Percentiles rank a stretch among this genome's conserved stretches.
phyloP scores from a whole-genome alignment of 768 basidiomycete species.

The Auriscalpium vulgare region DNA sequence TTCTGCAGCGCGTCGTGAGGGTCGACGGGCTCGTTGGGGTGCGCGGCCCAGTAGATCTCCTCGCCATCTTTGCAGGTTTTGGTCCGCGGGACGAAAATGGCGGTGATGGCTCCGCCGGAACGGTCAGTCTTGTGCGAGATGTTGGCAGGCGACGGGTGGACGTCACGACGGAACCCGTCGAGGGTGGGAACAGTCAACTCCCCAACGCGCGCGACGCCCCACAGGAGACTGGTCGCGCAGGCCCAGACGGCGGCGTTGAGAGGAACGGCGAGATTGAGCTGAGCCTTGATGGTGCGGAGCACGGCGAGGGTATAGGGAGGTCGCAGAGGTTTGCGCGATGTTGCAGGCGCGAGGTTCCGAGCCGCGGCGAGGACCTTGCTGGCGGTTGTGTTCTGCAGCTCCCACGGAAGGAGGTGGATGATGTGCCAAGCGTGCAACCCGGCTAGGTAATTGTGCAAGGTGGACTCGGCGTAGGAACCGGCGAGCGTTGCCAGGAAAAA shows the following conservation, averaged over 20 bases:
- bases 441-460: constrained; percentile 33
- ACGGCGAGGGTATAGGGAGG: constrained; percentile 23
- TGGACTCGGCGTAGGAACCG: too few relatives aligned
- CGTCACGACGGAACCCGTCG: neutral
- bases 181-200: neutral
- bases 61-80: constrained; percentile 21
- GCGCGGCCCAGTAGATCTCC: constrained; percentile 25
- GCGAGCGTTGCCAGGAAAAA: too few relatives aligned
- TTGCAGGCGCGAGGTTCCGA: constrained; percentile 20
- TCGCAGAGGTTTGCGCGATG: constrained; percentile 23
- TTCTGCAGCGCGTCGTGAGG: constrained; percentile 17
- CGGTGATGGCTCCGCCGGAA: neutral
- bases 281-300: constrained; percentile 7
- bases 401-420: constrained; percentile 30
- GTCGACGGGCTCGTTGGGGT: constrained; percentile 18
- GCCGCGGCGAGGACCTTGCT: constrained; percentile 25
- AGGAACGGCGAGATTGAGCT: constrained; percentile 22
- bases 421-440: constrained; percentile 40
- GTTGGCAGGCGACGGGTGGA: neutral
- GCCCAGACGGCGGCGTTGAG: constrained; percentile 29
- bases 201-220: neutral
- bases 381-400: constrained; percentile 18
- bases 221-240: constrained; percentile 23
- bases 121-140: neutral
- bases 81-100: neutral